Percentiles rank a stretch among this genome's conserved stretches.
These are phyloP conservation scores for Mucor ambiguus DNA, from an alignment of 371 early-diverging fungal species.

Conservation along the genomic window DNA sequence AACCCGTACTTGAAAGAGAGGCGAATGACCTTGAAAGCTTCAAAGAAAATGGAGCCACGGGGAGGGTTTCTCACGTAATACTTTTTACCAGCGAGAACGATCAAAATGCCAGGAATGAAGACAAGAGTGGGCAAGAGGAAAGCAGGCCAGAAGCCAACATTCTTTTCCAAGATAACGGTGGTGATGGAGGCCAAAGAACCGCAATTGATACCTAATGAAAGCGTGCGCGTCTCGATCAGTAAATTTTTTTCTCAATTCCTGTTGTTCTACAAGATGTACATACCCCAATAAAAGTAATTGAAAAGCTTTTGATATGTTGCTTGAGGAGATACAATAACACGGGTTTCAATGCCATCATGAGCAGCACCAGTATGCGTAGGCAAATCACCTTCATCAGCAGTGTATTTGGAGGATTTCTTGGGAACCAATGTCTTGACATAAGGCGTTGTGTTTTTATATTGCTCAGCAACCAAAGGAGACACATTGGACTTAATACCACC, in stretches of 20 bases:
- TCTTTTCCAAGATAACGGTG: constrained; percentile 56
- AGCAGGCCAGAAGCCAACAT: constrained; percentile 68
- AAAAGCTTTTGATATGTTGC: constrained; percentile 54
- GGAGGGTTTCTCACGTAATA: constrained; percentile 65
- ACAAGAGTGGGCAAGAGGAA: constrained; percentile 71
- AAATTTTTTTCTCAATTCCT: background rate
- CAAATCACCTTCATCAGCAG: constrained; percentile 37
- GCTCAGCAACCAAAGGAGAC: constrained; percentile 50
- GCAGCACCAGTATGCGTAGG: constrained; percentile 18
- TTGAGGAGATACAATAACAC: constrained; percentile 45
- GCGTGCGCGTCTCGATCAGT: background rate
- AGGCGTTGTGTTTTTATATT: constrained; percentile 36
- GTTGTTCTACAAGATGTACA: background rate
- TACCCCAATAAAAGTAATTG: constrained; percentile 76
- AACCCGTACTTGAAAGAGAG: constrained; percentile 40
- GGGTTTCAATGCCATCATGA: constrained; percentile 5
- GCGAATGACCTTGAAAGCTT: constrained; percentile 37
- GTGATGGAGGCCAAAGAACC: constrained; percentile 71
- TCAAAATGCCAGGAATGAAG: constrained; percentile 64
- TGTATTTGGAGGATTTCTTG: constrained; percentile 43
- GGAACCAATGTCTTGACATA: constrained; percentile 39
- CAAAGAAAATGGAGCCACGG: constrained; percentile 59
- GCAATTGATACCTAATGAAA: constrained; percentile 39
- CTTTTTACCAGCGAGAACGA: constrained; percentile 63
- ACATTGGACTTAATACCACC: constrained; percentile 59